phyloP scores from a whole-genome alignment of 768 basidiomycete species.

The Boletus huronensis region DNA sequence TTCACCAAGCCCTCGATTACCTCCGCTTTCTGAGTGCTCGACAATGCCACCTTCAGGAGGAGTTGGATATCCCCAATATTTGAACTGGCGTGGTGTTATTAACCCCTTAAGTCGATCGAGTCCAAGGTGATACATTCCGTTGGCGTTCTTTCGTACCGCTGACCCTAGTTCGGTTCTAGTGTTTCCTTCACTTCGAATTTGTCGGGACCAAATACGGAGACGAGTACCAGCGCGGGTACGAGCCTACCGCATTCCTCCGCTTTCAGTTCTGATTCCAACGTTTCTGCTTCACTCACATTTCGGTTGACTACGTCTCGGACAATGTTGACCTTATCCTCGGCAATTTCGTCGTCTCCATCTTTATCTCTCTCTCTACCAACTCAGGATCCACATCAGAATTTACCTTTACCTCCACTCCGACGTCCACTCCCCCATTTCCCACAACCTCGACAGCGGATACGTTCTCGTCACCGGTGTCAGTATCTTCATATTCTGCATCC shows the following conservation, averaged over 20 bases:
- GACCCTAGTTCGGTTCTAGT: constrained; percentile 3
- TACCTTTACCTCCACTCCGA: background rate
- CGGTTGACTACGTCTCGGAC: background rate
- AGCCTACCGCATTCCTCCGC: constrained; percentile 5
- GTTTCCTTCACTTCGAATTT: background rate
- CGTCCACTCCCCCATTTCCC: background rate
- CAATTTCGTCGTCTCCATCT: background rate
- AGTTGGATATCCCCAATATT: background rate
- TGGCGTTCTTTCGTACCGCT: background rate
- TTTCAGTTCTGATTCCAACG: constrained; percentile 17
- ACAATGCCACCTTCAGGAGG: constrained; percentile 4
- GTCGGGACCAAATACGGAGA: background rate
- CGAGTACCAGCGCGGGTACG: constrained; percentile 19
- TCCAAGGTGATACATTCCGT: constrained; percentile 10
- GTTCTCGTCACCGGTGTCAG: background rate
- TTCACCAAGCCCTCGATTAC: background rate
- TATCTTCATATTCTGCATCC: background rate
- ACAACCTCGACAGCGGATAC: background rate
- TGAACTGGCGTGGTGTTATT: background rate
- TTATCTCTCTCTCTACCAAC: background rate
- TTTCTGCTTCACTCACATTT: constrained; percentile 3
- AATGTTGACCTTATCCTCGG: background rate
- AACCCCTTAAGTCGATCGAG: background rate
- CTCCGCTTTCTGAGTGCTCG: background rate
- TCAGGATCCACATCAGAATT: background rate